Evolutionary conservation across 2,329 filamentous ascomycete species (phyloP).

Genomic region (Beauveria brongniartii): DNA sequence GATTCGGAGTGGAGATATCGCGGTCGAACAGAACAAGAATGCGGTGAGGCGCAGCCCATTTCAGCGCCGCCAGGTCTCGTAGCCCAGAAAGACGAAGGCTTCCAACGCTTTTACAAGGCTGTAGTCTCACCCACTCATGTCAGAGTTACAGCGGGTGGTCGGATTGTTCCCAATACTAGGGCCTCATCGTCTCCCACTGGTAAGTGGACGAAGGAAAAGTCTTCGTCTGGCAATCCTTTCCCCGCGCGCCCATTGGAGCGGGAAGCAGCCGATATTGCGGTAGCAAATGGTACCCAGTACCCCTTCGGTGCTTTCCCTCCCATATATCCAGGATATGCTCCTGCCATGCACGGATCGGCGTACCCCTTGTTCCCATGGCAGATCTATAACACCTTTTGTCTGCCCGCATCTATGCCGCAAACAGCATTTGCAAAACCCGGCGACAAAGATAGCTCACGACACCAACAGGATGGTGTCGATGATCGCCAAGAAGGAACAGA

Average conservation of each 20-base stretch:
- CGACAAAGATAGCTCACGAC: constrained; percentile 18
- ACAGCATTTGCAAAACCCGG: constrained; percentile 13
- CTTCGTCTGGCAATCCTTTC: constrained; percentile 16
- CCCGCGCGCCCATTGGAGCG: constrained; percentile 16
- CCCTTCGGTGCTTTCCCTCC: constrained; percentile 22
- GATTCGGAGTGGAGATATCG: constrained; percentile 37
- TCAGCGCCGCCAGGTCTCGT: constrained; percentile 43
- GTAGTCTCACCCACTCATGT: constrained; percentile 61
- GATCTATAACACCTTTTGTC: constrained; percentile 27
- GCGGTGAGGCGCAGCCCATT: constrained; percentile 38
- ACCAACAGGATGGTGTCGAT: constrained; percentile 24
- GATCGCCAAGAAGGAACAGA: constrained; percentile 23
- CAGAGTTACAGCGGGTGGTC: constrained; percentile 57
- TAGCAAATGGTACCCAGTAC: constrained; percentile 20
- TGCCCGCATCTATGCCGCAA: constrained; percentile 19
- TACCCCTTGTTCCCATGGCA: constrained; percentile 30
- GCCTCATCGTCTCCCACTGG: constrained; percentile 42
- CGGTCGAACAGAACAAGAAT: constrained; percentile 36
- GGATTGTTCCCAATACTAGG: constrained; percentile 58
- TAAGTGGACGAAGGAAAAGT: constrained; percentile 40
- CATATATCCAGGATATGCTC: constrained; percentile 25
- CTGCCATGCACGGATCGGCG: constrained; percentile 23
- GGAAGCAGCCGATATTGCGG: constrained; percentile 9
- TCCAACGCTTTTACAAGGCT: constrained; percentile 58
- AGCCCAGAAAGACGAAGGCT: constrained; percentile 56